Conservation (phyloP, 1,284 basidiomycete genomes). For the Trichosporon sp. region DNA sequence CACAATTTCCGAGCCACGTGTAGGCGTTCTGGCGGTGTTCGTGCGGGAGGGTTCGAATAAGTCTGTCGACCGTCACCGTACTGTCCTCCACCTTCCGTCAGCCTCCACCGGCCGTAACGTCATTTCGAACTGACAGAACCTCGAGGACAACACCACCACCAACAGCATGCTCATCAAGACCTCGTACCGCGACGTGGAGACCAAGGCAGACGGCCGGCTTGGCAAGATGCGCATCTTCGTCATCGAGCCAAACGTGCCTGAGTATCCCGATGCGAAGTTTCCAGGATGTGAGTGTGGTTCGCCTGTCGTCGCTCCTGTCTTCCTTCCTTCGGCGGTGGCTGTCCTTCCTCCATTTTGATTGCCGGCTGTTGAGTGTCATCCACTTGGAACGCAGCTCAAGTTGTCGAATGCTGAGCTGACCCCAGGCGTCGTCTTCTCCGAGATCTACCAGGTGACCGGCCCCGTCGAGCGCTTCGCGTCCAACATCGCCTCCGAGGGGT, state of each 20-base stretch:
- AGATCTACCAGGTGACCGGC: conserved; percentile 59
- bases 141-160: neutral
- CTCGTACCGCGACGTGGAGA: conserved; percentile 72
- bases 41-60: conserved; percentile 4
- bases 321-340: too few relatives aligned
- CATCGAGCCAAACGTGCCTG: conserved; percentile 54
- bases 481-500: conserved; percentile 83
- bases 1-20: conserved; percentile 19
- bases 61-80: neutral
- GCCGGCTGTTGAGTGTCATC: too few relatives aligned
- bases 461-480: conserved; percentile 67
- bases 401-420: conserved; percentile 3
- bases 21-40: neutral
- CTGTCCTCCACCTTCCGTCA: neutral
- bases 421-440: conserved; percentile 53
- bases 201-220: conserved; percentile 64
- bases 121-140: neutral
- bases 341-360: too few relatives aligned
- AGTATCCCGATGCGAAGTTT: conserved; percentile 57
- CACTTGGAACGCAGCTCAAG: too few relatives aligned
- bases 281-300: conserved; percentile 47
- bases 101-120: neutral
- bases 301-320: neutral
- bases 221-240: conserved; percentile 69
- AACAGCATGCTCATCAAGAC: conserved; percentile 74